phyloP scores from a whole-genome alignment of 192 early-diverging fungal species.

The Coemansia sp. region DNA sequence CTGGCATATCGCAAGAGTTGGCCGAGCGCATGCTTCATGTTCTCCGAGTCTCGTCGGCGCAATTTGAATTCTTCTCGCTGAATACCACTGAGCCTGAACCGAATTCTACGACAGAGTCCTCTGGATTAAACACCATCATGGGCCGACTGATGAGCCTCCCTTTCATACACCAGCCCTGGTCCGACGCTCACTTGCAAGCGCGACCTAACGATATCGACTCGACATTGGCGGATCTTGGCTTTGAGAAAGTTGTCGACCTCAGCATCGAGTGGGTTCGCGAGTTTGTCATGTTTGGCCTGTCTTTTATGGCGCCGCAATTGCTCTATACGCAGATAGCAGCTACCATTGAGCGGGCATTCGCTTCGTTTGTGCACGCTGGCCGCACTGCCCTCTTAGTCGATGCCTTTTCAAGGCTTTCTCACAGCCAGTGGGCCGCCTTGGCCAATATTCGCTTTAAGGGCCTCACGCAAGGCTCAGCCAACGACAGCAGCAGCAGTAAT shows the following conservation, averaged over 20 bases:
- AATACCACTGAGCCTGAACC: slow-evolving; percentile 16
- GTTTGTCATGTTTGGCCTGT: slow-evolving; percentile 18
- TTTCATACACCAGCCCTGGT: slow-evolving; percentile 23
- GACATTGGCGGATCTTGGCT: not conserved
- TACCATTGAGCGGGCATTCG: slow-evolving; percentile 13
- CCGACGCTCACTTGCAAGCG: slow-evolving; percentile 18
- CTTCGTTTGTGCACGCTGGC: slow-evolving; percentile 9
- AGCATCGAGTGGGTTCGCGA: slow-evolving; percentile 33
- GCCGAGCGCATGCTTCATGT: slow-evolving; percentile 13
- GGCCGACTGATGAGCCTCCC: slow-evolving; percentile 20
- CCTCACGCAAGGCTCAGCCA: not conserved
- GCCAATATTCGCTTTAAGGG: slow-evolving; percentile 7
- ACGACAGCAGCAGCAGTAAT: not conserved
- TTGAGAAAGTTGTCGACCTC: not conserved
- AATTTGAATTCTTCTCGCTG: slow-evolving; percentile 42
- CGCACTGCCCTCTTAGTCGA: not conserved
- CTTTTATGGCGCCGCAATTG: slow-evolving; percentile 15
- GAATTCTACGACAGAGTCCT: not conserved
- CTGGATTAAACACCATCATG: slow-evolving; percentile 6
- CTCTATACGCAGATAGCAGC: slow-evolving; percentile 29
- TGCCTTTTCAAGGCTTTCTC: slow-evolving; percentile 5
- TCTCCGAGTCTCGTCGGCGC: slow-evolving; percentile 28
- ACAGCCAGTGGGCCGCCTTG: slow-evolving; percentile 29
- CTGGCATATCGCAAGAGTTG: slow-evolving; percentile 13
- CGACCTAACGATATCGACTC: slow-evolving; percentile 6